These are phyloP conservation scores for Calonectria henricotiae DNA, from an alignment of 2,329 filamentous ascomycete species.

Conservation along the genomic window DNA sequence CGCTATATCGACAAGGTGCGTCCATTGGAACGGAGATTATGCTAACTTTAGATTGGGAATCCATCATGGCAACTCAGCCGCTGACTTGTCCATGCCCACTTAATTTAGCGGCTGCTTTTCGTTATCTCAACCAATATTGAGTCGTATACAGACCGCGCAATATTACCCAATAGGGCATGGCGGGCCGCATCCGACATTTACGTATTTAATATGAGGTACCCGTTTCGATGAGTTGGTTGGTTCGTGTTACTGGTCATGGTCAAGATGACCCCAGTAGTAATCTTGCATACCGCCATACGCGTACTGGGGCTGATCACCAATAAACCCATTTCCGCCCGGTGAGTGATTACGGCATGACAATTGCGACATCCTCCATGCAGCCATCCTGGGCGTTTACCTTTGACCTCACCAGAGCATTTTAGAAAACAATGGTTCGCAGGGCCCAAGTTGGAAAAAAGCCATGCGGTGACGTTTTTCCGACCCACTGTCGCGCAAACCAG, in stretches of 20 bases:
- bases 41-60: background rate
- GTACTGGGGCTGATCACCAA: too few species aligned
- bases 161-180: background rate
- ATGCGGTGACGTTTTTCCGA: conserved; percentile 13
- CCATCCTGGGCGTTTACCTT: background rate
- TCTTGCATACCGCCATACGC: background rate
- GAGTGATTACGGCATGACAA: background rate
- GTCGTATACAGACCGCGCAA: background rate
- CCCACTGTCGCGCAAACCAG: conserved; percentile 15
- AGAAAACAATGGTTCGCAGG: too few species aligned
- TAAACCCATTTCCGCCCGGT: background rate
- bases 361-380: background rate
- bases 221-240: background rate
- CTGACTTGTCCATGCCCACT: background rate
- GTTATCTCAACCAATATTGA: background rate
- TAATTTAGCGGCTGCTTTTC: too few species aligned
- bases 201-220: background rate
- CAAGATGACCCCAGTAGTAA: background rate
- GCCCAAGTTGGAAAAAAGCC: background rate
- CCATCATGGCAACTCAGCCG: background rate
- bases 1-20: background rate
- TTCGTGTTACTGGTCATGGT: too few species aligned
- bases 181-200: background rate
- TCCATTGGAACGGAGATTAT: background rate
- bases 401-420: background rate